Percentiles rank a stretch among this genome's conserved stretches.
These are phyloP conservation scores for Alnus rubra DNA, from an alignment of 306 rosid genomes.

Conservation along the genomic window DNA sequence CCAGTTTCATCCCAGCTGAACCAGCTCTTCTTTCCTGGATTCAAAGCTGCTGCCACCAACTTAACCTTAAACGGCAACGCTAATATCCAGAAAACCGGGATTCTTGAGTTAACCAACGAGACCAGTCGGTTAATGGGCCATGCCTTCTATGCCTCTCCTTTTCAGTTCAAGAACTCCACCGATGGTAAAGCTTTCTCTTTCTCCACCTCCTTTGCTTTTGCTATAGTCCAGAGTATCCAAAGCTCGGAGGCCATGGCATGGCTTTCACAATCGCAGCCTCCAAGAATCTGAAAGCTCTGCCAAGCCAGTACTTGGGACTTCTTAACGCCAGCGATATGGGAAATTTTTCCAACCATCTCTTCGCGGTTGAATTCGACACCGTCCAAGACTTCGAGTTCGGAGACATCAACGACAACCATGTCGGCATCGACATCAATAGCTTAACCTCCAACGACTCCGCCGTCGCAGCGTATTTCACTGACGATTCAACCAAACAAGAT, in stretches of 20 bases:
- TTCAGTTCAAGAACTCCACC: conserved; percentile 59
- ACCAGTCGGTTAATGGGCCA: conserved; percentile 51
- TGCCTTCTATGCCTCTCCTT: conserved; percentile 50
- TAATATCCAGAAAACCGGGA: conserved; percentile 45
- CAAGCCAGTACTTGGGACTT: conserved; percentile 81
- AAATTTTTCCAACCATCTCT: conserved; percentile 61
- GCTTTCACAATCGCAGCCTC: conserved; percentile 63
- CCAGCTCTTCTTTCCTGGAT: conserved; percentile 53
- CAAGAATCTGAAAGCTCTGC: conserved; percentile 53
- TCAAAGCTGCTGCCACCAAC: conserved; percentile 41
- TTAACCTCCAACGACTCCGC: conserved; percentile 54
- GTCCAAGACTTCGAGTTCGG: conserved; percentile 83
- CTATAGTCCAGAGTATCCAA: conserved; percentile 77
- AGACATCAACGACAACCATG: conserved; percentile 83
- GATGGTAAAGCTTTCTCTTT: conserved; percentile 63
- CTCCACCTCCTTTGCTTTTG: conserved; percentile 64
- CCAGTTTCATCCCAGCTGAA: conserved; percentile 40
- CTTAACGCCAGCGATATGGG: conserved; percentile 57
- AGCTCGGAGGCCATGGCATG: conserved; percentile 85
- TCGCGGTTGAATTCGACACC: conserved; percentile 83
- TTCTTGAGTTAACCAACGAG: conserved; percentile 59
- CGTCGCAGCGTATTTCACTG: conserved; percentile 45
- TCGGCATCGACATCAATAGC: conserved; percentile 71
- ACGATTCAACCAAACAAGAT: conserved; percentile 27
- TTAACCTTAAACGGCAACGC: conserved; percentile 52